phyloP scores from a whole-genome alignment of 2,329 filamentous ascomycete species.

The Apiospora marii region DNA sequence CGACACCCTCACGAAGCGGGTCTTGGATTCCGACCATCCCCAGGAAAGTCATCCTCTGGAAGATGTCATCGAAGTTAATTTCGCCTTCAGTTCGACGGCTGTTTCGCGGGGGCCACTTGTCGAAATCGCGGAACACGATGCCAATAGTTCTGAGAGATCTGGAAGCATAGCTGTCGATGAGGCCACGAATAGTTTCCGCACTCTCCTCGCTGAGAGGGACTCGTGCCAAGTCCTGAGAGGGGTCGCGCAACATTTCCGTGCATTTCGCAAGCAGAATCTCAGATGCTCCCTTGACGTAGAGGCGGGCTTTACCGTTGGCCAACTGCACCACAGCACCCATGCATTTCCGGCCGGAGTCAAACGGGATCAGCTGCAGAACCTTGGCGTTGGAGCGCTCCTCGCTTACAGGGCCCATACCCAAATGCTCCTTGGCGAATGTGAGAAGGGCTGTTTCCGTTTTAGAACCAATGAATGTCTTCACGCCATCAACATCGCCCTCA shows the following conservation, averaged over 20 bases:
- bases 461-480: constrained; percentile 74
- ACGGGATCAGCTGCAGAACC: constrained; percentile 74
- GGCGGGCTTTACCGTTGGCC: constrained; percentile 58
- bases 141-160: constrained; percentile 86
- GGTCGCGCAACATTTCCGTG: constrained; percentile 58
- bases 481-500: constrained; percentile 74
- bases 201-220: constrained; percentile 59
- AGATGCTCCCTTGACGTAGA: constrained; percentile 71
- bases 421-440: constrained; percentile 70
- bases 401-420: constrained; percentile 71
- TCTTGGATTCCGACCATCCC: constrained; percentile 83
- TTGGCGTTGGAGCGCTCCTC: constrained; percentile 68
- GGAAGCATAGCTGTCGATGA: constrained; percentile 81
- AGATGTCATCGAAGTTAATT: constrained; percentile 71
- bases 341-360: constrained; percentile 79
- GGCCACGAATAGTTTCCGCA: constrained; percentile 63
- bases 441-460: constrained; percentile 81
- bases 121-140: constrained; percentile 83
- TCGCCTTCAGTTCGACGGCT: constrained; percentile 63
- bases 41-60: constrained; percentile 72
- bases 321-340: constrained; percentile 67
- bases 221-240: constrained; percentile 53
- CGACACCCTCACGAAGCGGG: constrained; percentile 78
- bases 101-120: constrained; percentile 79
- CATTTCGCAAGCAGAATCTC: constrained; percentile 69